A percentile compares a stretch with the other conserved stretches of the same genome.
Conservation (phyloP, 306 rosid genomes). For the Ziziphus jujuba region DNA sequence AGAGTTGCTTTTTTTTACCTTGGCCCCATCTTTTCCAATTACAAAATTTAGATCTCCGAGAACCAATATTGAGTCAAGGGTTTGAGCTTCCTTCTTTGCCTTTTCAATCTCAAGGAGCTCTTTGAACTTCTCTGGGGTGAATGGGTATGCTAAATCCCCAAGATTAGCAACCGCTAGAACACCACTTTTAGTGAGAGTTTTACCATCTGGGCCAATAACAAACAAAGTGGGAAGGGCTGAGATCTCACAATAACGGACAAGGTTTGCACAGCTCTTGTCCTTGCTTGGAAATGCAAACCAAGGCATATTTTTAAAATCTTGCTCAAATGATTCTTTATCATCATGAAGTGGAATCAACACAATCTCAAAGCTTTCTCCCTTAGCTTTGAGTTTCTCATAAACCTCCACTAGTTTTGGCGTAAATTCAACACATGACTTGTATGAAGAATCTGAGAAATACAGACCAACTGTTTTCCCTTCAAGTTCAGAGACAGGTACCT, state of each 20-base stretch:
- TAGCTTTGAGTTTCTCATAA: conserved; percentile 54
- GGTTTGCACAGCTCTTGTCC: conserved; percentile 44
- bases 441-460: conserved; percentile 42
- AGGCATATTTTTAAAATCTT: conserved; percentile 40
- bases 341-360: conserved; percentile 54
- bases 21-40: conserved; percentile 42
- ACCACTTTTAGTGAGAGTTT: conserved; percentile 52
- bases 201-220: conserved; percentile 71
- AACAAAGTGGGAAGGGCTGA: conserved; percentile 55
- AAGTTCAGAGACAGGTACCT: conserved; percentile 64
- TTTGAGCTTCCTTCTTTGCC: conserved; percentile 61
- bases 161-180: conserved; percentile 56
- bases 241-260: conserved; percentile 51
- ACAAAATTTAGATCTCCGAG: conserved; percentile 51
- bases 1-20: conserved; percentile 38
- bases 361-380: conserved; percentile 62
- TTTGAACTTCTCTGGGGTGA: conserved; percentile 59
- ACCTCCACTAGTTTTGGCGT: conserved; percentile 48
- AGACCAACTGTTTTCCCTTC: conserved; percentile 69
- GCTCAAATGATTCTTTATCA: conserved; percentile 46
- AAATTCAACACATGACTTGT: conserved; percentile 29
- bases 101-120: conserved; percentile 56
- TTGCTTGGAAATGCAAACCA: conserved; percentile 66
- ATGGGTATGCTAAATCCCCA: conserved; percentile 64
- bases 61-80: conserved; percentile 61